Conservation (phyloP, 2,329 filamentous ascomycete genomes). For the Phoma herbarum region DNA sequence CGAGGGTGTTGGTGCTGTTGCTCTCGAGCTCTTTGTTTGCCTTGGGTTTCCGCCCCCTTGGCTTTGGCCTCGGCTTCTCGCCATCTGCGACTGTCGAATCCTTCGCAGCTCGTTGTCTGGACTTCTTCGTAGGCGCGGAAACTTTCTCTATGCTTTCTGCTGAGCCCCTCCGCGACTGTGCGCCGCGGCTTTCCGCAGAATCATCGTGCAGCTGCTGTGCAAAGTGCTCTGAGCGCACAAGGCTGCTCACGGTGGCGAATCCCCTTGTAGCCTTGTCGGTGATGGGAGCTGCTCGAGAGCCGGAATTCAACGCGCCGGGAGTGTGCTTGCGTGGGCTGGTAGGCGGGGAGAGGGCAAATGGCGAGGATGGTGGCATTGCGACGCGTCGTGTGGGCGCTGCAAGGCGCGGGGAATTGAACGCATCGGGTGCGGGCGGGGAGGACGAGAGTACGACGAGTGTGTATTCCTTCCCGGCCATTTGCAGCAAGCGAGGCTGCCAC, state of each 20-base stretch:
- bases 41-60: constrained; percentile 39
- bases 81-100: constrained; percentile 14
- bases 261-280: constrained; percentile 39
- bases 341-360: constrained; percentile 36
- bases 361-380: constrained; percentile 36
- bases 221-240: constrained; percentile 44
- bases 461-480: constrained; percentile 38
- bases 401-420: constrained; percentile 27
- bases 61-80: constrained; percentile 38
- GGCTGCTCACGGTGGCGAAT: constrained; percentile 47
- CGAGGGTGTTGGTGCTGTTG: constrained; percentile 18
- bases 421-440: constrained; percentile 40
- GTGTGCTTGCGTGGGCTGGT: constrained; percentile 25
- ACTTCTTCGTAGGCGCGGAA: constrained; percentile 22
- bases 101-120: constrained; percentile 29
- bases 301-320: constrained; percentile 39
- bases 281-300: constrained; percentile 38
- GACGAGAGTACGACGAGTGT: constrained; percentile 44
- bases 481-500: constrained; percentile 23
- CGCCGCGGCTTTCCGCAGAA: constrained; percentile 9
- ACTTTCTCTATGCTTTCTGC: constrained; percentile 3
- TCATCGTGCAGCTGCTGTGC: constrained; percentile 29
- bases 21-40: constrained; percentile 25
- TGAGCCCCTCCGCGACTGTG: constrained; percentile 13
- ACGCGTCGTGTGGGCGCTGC: constrained; percentile 40